phyloP scores from a whole-genome alignment of 2,329 filamentous ascomycete species.

The Tolypocladium amazonense region DNA sequence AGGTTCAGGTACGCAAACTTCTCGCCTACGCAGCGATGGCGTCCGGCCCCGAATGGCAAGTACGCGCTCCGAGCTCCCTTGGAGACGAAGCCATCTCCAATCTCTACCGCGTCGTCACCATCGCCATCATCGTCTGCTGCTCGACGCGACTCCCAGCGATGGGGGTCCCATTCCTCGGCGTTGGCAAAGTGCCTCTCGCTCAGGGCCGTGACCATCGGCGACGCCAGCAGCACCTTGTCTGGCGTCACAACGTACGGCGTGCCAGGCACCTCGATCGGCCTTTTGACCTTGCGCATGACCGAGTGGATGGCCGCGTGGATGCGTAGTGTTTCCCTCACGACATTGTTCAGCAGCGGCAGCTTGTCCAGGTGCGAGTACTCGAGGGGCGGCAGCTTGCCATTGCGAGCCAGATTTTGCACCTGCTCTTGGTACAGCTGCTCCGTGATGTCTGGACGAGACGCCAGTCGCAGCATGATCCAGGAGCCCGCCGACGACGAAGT shows the following conservation, averaged over 20 bases:
- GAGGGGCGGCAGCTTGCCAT: slow-evolving; percentile 50
- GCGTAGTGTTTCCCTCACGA: slow-evolving; percentile 63
- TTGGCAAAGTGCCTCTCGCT: slow-evolving; percentile 57
- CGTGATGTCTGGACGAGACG: slow-evolving; percentile 55
- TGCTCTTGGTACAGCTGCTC: slow-evolving; percentile 64
- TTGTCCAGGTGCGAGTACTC: slow-evolving; percentile 48
- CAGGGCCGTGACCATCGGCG: slow-evolving; percentile 29
- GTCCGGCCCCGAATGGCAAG: slow-evolving; percentile 84
- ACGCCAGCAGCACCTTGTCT: slow-evolving; percentile 33
- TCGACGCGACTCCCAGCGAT: slow-evolving; percentile 59
- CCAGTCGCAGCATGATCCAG: slow-evolving; percentile 68
- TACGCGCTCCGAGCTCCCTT: slow-evolving; percentile 87
- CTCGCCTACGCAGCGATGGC: slow-evolving; percentile 92
- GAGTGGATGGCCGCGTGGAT: slow-evolving; percentile 64
- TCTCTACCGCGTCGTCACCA: slow-evolving; percentile 49
- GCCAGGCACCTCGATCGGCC: slow-evolving; percentile 50
- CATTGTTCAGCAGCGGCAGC: slow-evolving; percentile 50
- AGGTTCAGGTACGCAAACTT: slow-evolving; percentile 56
- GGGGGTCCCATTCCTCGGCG: slow-evolving; percentile 75
- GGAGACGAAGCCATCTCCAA: slow-evolving; percentile 84
- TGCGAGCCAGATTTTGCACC: slow-evolving; percentile 55
- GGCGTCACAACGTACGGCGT: slow-evolving; percentile 59
- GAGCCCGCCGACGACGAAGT: slow-evolving; percentile 67
- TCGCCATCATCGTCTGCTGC: slow-evolving; percentile 45
- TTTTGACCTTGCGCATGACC: slow-evolving; percentile 63